Base-by-base conservation (phyloP, 2,329 filamentous ascomycete species). In the Acrocalymma vagum region DNA sequence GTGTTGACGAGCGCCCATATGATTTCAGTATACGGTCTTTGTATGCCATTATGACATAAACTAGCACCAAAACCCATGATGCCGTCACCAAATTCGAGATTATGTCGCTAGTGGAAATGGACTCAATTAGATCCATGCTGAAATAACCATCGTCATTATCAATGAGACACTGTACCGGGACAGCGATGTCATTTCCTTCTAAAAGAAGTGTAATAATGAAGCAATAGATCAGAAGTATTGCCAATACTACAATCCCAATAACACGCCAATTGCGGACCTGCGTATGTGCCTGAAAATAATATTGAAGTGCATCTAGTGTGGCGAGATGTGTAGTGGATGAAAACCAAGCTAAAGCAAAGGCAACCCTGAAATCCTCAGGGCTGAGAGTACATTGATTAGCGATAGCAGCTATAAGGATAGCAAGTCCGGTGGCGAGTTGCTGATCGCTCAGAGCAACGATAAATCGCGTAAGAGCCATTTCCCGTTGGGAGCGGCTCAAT, bases 381-480 rank as follows among this genome's bases (percentile, higher is more conserved):
- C 53, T 44, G 4, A 61, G 28, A 2, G 37, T 51, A 27, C 55
- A 56, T 21, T 46, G 46, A 9, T 56, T 58, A n/a, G 41, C 29
- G 10, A 53, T 29, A 13, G 45, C 47, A 11, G 44, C 52, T 16
- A 58, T 33, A 1, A 59, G 28, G n/a, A 60, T 51, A 3, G 51
- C 58, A 8, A 61, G 31, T 2, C 55, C 54, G 6, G 51, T 51
- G 9, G 35, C 49, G 10, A 60, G 50, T 35, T 61, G 51, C 25
- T 61, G 55, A 13, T 61, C 58, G 40, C 58, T 61, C 9, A 65
- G 38, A 9, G 51, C 35, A 8, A 64, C 48, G 17, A 63, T 45
- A 23, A 64, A 63, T 9, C 45, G 48, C 7, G 42, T 46, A 18
- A 57, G n/a, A 8, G 48, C 51, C n/a, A 41, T 35, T 20, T 51